Conservation (phyloP, 2,329 filamentous ascomycete species). For the Colletotrichum sublineola region DNA sequence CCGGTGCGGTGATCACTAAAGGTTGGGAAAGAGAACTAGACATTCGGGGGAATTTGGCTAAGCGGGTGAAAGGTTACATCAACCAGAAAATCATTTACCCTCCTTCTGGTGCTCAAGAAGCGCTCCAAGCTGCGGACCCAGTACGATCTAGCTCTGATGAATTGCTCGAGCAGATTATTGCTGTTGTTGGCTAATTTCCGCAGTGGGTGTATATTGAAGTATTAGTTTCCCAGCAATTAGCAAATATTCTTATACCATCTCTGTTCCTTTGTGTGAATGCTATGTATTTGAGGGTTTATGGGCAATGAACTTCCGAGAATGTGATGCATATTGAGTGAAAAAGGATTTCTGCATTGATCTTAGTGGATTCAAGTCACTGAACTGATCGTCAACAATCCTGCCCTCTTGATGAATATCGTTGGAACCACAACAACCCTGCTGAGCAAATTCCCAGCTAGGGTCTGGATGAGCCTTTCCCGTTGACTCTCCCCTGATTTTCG, state of each 20-base stretch:
- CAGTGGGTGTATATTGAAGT: background rate
- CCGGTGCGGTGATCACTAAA: constrained; percentile 47
- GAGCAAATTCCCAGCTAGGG: background rate
- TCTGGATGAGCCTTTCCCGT: accelerated
- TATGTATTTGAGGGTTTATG: background rate
- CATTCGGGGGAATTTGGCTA: constrained; percentile 48
- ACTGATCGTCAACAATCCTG: background rate
- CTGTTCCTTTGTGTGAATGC: background rate
- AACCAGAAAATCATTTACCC: constrained; percentile 54
- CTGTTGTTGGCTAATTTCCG: background rate
- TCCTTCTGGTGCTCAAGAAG: constrained; percentile 44
- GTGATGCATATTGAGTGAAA: accelerated
- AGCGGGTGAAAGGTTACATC: constrained; percentile 51
- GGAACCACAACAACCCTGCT: background rate
- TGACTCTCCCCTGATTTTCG: background rate
- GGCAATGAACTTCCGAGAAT: too few species aligned
- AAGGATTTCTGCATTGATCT: background rate
- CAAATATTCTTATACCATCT: too few species aligned
- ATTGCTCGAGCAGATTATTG: constrained; percentile 18
- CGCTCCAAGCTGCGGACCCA: constrained; percentile 47
- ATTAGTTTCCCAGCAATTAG: background rate
- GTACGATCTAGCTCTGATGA: constrained; percentile 23
- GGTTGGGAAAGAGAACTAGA: constrained; percentile 52
- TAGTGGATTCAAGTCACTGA: background rate
- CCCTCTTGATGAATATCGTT: too few species aligned